Evolutionary conservation across 2,329 filamentous ascomycete species (phyloP).

Genomic region (Neonectria coccinea): DNA sequence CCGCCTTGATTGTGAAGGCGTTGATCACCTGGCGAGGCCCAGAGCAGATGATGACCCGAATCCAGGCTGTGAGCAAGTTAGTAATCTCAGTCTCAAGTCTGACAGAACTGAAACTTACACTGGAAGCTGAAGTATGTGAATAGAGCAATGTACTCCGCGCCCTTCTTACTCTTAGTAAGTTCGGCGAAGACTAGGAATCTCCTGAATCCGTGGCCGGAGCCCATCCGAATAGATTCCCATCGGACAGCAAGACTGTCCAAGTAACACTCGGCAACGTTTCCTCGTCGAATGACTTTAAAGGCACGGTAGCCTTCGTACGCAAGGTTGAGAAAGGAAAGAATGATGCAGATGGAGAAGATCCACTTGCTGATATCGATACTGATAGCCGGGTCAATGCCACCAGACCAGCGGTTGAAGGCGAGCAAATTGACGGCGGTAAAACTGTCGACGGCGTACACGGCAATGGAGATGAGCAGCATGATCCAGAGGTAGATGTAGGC

Average conservation of each 20-base stretch:
- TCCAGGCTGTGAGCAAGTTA: constrained; percentile 71
- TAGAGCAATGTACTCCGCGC: constrained; percentile 87
- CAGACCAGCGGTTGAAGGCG: constrained; percentile 89
- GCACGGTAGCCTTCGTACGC: constrained; percentile 84
- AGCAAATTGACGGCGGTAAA: constrained; percentile 95
- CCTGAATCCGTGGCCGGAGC: constrained; percentile 82
- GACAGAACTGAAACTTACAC: constrained; percentile 55
- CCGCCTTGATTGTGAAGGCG: constrained; percentile 85
- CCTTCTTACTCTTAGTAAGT: constrained; percentile 91
- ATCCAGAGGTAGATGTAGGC: constrained; percentile 90
- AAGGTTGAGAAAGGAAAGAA: constrained; percentile 87
- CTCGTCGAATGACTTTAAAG: constrained; percentile 81
- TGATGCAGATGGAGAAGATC: constrained; percentile 94
- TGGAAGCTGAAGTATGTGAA: constrained; percentile 88
- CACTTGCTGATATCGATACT: constrained; percentile 85
- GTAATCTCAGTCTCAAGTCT: neutral
- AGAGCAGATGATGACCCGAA: constrained; percentile 90
- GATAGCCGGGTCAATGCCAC: constrained; percentile 82
- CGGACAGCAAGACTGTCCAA: constrained; percentile 88
- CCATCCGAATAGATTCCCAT: constrained; percentile 83
- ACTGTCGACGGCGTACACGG: constrained; percentile 89
- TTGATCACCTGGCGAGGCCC: constrained; percentile 94
- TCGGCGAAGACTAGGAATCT: constrained; percentile 94
- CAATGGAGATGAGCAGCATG: constrained; percentile 80
- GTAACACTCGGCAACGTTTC: constrained; percentile 91